These are phyloP conservation scores for Pythium folliculosum DNA, from an alignment of 352 stramenopile species.

Conservation along the genomic window DNA sequence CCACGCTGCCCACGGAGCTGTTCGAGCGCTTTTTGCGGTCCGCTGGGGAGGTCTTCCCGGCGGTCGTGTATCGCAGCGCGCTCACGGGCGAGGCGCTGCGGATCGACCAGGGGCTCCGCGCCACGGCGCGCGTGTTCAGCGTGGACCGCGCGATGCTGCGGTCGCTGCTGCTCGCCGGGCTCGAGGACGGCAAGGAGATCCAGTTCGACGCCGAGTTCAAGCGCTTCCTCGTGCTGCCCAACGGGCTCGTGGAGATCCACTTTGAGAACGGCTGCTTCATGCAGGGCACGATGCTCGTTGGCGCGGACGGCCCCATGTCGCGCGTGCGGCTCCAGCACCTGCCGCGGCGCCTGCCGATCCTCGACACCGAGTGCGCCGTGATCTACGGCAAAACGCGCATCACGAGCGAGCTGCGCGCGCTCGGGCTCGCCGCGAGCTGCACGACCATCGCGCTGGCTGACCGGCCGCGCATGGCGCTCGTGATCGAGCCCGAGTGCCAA, in stretches of 20 bases:
- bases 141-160: slow-evolving; percentile 31
- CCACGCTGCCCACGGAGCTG: slow-evolving; percentile 38
- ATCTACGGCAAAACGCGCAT: slow-evolving; percentile 74
- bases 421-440: slow-evolving; percentile 44
- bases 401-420: slow-evolving; percentile 44
- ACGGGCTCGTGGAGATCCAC: slow-evolving; percentile 45
- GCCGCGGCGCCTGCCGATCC: slow-evolving; percentile 39
- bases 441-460: slow-evolving; percentile 52
- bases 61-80: slow-evolving; percentile 49
- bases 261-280: slow-evolving; percentile 57
- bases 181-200: slow-evolving; percentile 49
- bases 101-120: not conserved
- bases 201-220: slow-evolving; percentile 61
- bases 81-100: slow-evolving; percentile 23
- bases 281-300: slow-evolving; percentile 51
- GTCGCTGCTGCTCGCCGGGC: slow-evolving; percentile 38
- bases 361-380: slow-evolving; percentile 63
- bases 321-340: slow-evolving; percentile 62
- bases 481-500: slow-evolving; percentile 54
- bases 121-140: slow-evolving; percentile 13
- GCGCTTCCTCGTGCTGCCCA: slow-evolving; percentile 39
- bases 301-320: slow-evolving; percentile 60
- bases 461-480: slow-evolving; percentile 49
- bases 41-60: slow-evolving; percentile 49
- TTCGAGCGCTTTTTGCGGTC: slow-evolving; percentile 57